These are phyloP conservation scores for Trypanosoma melophagium DNA, from an alignment of 208 protist species.

Conservation along the genomic window DNA sequence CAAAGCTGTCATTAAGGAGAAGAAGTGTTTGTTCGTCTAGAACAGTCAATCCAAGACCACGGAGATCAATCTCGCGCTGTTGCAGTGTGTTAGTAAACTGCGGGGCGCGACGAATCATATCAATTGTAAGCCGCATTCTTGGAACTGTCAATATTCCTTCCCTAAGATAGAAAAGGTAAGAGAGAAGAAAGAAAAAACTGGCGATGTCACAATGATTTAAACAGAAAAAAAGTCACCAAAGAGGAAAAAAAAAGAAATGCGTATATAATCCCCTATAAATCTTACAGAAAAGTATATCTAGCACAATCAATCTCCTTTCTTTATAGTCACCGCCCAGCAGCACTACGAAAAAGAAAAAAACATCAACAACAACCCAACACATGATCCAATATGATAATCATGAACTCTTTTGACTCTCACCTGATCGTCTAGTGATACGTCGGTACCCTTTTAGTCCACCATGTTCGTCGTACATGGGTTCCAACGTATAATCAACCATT, in stretches of 20 bases:
- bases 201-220: neutral
- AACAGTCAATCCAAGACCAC: slow-evolving; percentile 70
- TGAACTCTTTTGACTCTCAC: neutral
- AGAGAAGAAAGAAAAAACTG: slow-evolving; percentile 19
- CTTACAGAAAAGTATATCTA: too few species aligned
- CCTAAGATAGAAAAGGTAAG: slow-evolving; percentile 5
- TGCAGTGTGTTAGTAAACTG: slow-evolving; percentile 85
- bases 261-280: neutral
- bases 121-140: slow-evolving; percentile 75
- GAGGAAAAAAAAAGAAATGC: slow-evolving; percentile 4
- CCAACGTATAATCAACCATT: slow-evolving; percentile 74
- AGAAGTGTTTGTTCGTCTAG: slow-evolving; percentile 75
- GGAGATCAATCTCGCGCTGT: slow-evolving; percentile 85
- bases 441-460: slow-evolving; percentile 75
- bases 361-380: neutral
- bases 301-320: too few species aligned
- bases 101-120: slow-evolving; percentile 70
- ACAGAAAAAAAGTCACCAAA: slow-evolving; percentile 5
- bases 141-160: neutral
- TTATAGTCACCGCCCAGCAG: too few species aligned
- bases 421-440: slow-evolving; percentile 36
- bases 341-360: slow-evolving; percentile 11
- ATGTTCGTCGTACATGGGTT: slow-evolving; percentile 79
- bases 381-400: neutral
- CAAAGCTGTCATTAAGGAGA: slow-evolving; percentile 74